Evolutionary conservation across 2,329 filamentous ascomycete species (phyloP), one percentile per base, ranked within the genome.

Genomic region (Xylariales sp.): DNA sequence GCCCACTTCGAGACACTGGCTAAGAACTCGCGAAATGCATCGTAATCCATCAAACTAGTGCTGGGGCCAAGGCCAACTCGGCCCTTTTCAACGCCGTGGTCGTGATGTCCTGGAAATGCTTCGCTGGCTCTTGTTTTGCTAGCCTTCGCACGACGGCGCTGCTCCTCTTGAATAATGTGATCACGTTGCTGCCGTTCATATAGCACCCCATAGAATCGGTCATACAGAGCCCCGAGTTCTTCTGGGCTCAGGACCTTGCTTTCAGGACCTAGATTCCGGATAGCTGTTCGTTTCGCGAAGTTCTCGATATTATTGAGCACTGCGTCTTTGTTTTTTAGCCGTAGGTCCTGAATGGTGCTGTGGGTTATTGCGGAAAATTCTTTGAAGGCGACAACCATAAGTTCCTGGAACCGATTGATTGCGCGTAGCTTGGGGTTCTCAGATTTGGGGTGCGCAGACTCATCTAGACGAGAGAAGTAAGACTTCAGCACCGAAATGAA

Each of bases 321-420:
- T 0, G 92, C 91, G 76, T 96, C 93, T 80, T 98, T 98, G 81
- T 98, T 97, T 80, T 94, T 97, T 48, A 92, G 85, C 28, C 96
- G 90, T 76, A 97, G 87, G 72, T 98, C 96, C 0, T 91, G 92
- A 68, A 99, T 94, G 58, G 91, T 97, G 76, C 90, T 91, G 77
- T 99, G 95, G 0, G 96, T 99, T 73, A 99, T 97, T 48, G 91
- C 93, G 0, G 95, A 92, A 77, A 99, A 99, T 77, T 99, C 96
- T 74, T 97, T 98, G 82, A 99, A 99, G 0, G 96, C 96, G 23
- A 98, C 96, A 3, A 99, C 96, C 94, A 99, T 98, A 65, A 99
- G 87, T 79, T 98, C 96, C 76, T 99, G 96, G 78, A 99, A 99
- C 54, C 93, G 89, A 5, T 97, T 99, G 62, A 99, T 96, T 0